Base-by-base conservation (phyloP, 2,329 filamentous ascomycete species). In the Verticillium isaacii region DNA sequence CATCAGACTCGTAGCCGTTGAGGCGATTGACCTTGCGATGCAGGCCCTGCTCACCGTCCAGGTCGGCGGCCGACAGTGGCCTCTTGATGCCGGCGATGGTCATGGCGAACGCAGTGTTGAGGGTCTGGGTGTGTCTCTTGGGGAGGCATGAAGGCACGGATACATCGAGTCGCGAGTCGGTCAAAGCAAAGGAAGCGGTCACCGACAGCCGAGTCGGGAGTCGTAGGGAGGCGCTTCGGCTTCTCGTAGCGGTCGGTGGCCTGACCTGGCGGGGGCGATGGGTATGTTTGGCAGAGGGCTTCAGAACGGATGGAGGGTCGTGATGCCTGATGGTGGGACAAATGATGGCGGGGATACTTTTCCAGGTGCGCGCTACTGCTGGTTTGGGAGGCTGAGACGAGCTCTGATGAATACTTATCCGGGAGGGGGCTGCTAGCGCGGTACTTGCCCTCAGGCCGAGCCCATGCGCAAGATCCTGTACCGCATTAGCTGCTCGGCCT, bases 1-100 rank as follows among this genome's bases (percentile, higher is more conserved):
- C 45, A 12, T 52, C 45, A 3, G 45, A 52, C 45, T 52, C 45
- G 19, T 52, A 52, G 19, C 45, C 45, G 11, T 52, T 52, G 58
- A 62, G 54, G 12, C 62, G 59, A 37, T 60, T 56, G 37, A 62
- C 45, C 45, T 62, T 64, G 19, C 45, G 45, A 52, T 52, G 45
- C 3, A 52, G 19, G 4, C 45, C 45, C 3, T 52, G 45, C 14
- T 67, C 65, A 34, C 71, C 71, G 29, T 68, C 67, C 34, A 70
- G 70, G 55, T 72, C 68, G 58, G 70, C 68, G 60, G 73, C 69
- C 68, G 76, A 71, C n/a, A 76, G 70, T 15, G 74, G 69, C 70
- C 78, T 72, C 69, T 79, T 80, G 61, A 78, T 71, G 60, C 77
- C 77, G 15, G 76, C 74, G 65, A 75, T 74, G 57, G 64, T 67